A percentile compares a stretch with the other conserved stretches of the same genome.
These are phyloP conservation scores for Rhododendron molle DNA, from an alignment of 148 eudicot species.

Conservation along the genomic window DNA sequence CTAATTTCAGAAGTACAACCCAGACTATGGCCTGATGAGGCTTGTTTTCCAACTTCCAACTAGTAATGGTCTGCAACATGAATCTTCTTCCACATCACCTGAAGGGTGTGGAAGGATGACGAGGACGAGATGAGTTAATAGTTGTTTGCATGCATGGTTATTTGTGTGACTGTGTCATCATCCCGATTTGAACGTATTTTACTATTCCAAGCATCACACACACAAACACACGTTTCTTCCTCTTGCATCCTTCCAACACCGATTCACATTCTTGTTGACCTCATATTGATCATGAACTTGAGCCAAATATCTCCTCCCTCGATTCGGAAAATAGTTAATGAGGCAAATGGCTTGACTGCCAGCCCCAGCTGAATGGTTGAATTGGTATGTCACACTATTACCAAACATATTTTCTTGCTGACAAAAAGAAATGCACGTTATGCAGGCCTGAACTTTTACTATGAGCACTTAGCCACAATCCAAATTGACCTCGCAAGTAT, in stretches of 20 bases:
- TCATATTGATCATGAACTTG: neutral
- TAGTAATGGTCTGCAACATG: neutral
- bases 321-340: neutral
- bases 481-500: neutral
- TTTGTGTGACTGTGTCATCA: neutral
- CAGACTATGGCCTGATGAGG: neutral
- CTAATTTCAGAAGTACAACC: neutral
- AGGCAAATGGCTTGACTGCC: neutral
- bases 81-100: neutral
- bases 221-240: neutral
- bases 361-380: neutral
- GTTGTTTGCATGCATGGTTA: neutral
- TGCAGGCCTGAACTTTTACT: constrained; percentile 1
- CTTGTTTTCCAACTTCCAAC: neutral
- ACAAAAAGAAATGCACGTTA: neutral
- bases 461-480: neutral
- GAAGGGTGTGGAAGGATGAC: neutral
- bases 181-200: neutral
- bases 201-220: neutral
- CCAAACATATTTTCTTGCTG: neutral
- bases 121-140: neutral
- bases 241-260: neutral
- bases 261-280: neutral
- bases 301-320: neutral
- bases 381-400: neutral